Conservation (phyloP, 176 grass and related monocot genomes). For the Echinochloa phyllopogon region DNA sequence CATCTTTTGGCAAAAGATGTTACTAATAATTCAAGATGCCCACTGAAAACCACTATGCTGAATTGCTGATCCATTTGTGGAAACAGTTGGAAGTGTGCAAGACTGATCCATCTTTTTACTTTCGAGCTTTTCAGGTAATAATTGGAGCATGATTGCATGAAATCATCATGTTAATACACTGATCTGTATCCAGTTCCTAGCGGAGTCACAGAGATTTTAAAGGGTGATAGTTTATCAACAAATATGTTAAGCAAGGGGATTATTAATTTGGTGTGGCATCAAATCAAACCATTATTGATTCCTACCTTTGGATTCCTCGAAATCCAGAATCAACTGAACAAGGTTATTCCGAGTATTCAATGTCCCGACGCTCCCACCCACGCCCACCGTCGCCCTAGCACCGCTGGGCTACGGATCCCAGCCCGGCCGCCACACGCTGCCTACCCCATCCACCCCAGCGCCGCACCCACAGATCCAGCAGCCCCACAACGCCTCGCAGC, state of each 20-base stretch:
- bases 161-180: not conserved
- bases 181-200: not conserved
- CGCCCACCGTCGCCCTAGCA: too few relatives aligned
- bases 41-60: too few relatives aligned
- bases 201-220: not conserved
- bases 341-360: too few relatives aligned
- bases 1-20: not conserved
- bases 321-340: too few relatives aligned
- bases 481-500: too few relatives aligned
- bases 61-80: too few relatives aligned
- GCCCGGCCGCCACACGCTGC: too few relatives aligned
- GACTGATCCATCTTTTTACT: not conserved
- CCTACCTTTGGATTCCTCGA: too few relatives aligned
- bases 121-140: not conserved
- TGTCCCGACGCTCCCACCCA: too few relatives aligned
- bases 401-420: too few relatives aligned
- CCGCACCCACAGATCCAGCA: too few relatives aligned
- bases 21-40: not conserved
- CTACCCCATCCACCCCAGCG: too few relatives aligned
- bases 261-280: not conserved
- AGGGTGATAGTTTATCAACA: not conserved
- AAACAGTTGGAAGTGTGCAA: not conserved
- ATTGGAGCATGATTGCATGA: not conserved
- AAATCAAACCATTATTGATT: not conserved
- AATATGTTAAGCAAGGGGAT: not conserved